Percentiles rank a stretch among this genome's conserved stretches.
phyloP scores from a whole-genome alignment of 2,329 filamentous ascomycete species.

The Curvularia sp. region DNA sequence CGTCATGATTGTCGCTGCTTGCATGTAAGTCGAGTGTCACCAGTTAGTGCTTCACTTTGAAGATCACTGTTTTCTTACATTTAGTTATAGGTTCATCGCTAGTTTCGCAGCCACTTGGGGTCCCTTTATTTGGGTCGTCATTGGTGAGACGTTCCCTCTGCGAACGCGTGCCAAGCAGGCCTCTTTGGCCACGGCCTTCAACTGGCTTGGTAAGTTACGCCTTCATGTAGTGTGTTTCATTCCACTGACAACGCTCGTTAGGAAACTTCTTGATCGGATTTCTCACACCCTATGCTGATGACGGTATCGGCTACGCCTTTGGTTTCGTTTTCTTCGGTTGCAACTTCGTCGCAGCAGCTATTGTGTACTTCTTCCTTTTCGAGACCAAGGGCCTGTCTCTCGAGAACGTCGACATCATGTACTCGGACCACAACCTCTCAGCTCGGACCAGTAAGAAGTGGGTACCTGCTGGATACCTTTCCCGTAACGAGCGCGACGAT shows the following conservation, averaged over 20 bases:
- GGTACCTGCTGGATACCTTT: conserved; percentile 44
- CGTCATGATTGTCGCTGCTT: conserved; percentile 75
- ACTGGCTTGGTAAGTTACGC: conserved; percentile 38
- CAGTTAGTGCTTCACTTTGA: too few species aligned
- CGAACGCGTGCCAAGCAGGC: conserved; percentile 47
- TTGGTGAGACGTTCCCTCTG: conserved; percentile 46
- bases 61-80: too few species aligned
- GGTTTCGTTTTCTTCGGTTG: conserved; percentile 49
- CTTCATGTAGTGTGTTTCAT: not conserved
- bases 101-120: conserved; percentile 73
- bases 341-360: conserved; percentile 40
- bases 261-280: conserved; percentile 52
- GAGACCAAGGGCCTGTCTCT: conserved; percentile 46
- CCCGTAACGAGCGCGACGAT: conserved; percentile 39
- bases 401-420: conserved; percentile 49
- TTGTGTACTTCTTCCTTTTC: conserved; percentile 48
- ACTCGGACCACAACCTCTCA: conserved; percentile 39
- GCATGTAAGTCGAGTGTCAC: too few species aligned
- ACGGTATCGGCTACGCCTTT: conserved; percentile 44
- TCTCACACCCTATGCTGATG: conserved; percentile 46
- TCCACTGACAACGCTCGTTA: conserved; percentile 28
- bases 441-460: conserved; percentile 44
- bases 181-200: conserved; percentile 44
- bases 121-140: conserved; percentile 62
- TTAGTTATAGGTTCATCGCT: too few species aligned